Conservation (phyloP, 495 filamentous ascomycete genomes). For the Sordaria brevicollis region DNA sequence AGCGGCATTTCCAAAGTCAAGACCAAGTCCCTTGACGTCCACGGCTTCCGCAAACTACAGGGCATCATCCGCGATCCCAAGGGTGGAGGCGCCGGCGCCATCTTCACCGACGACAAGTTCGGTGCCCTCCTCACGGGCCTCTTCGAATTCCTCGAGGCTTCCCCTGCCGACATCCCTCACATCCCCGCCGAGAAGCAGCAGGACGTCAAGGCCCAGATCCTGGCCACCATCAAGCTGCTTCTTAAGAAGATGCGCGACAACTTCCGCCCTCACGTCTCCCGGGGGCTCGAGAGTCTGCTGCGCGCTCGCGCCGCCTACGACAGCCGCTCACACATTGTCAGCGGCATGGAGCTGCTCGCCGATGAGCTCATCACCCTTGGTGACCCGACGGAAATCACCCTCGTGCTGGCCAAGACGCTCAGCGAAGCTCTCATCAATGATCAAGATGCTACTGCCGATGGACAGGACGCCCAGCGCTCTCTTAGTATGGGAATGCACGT, state of each 20-base stretch:
- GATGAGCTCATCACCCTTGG: constrained; percentile 41
- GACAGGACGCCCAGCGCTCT: constrained; percentile 11
- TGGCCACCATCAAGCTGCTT: constrained; percentile 70
- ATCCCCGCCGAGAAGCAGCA: constrained; percentile 44
- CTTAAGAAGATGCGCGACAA: constrained; percentile 54
- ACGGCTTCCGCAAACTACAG: constrained; percentile 82
- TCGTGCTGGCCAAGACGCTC: constrained; percentile 35
- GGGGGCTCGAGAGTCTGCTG: constrained; percentile 57
- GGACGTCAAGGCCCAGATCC: constrained; percentile 74
- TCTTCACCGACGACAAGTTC: constrained; percentile 52
- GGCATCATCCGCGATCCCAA: constrained; percentile 64
- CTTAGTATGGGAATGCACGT: constrained; percentile 53
- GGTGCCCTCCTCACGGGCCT: constrained; percentile 63
- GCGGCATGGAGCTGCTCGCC: constrained; percentile 43
- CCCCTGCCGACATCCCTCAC: constrained; percentile 25
- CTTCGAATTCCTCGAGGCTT: constrained; percentile 60
- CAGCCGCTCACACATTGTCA: constrained; percentile 42
- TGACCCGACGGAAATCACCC: constrained; percentile 37
- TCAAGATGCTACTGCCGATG: constrained; percentile 13
- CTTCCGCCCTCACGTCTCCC: constrained; percentile 54
- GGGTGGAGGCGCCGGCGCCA: constrained; percentile 15
- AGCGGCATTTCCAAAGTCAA: constrained; percentile 70
- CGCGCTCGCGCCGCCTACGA: constrained; percentile 52
- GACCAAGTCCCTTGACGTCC: constrained; percentile 63
- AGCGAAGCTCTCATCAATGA: constrained; percentile 6